Evolutionary conservation across 495 filamentous ascomycete species (phyloP), one percentile per base, ranked within the genome.

Genomic region (Penicillium turbatum): DNA sequence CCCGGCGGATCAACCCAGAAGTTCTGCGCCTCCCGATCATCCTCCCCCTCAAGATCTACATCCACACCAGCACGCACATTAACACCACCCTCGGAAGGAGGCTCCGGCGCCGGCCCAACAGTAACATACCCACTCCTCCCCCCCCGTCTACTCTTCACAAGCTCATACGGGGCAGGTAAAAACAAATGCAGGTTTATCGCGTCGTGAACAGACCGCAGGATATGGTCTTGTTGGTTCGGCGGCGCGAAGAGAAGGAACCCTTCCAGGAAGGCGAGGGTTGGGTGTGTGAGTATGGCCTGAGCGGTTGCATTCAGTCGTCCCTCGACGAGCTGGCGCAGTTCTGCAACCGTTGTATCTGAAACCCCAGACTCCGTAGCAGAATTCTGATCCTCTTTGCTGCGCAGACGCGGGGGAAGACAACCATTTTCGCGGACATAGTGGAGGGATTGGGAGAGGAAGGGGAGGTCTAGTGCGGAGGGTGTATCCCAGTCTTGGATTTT

Each of bases 1-100:
- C 89, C 91, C 1, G 87, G 88, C 2, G 93, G 93, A 67, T 98
- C 93, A 16, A 81, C 78, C 93, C 92, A 98, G 73, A 95, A 97
- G 13, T 92, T 92, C 66, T 83, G 82, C 9, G 82, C 67, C 12
- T 74, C 64, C 11, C 64, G 62, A 62, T 74, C 69, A 62, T 71
- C 69, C 41, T 72, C 70, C 2, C 37, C 61, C 5, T 75, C 62
- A 12, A 74, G 52, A 46, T 75, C 72, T 10, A 77, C 58, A 21
- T 8, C 39, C 11, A 5, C 21, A 13, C 17, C 48, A 10, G 12
- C 39, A 45, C 27, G 35, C 21, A 39, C 12, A 40, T 47, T 26
- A 7, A 12, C 9, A 17, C 26, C 37, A 15, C 1, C 16, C 9
- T 21, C 37, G 2, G 16, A 11, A 10, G 55, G 47, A 11, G 58